Evolutionary conservation across 1,284 basidiomycete species (phyloP), one percentile per base, ranked within the genome.

Genomic region (Rhodofomes roseus): DNA sequence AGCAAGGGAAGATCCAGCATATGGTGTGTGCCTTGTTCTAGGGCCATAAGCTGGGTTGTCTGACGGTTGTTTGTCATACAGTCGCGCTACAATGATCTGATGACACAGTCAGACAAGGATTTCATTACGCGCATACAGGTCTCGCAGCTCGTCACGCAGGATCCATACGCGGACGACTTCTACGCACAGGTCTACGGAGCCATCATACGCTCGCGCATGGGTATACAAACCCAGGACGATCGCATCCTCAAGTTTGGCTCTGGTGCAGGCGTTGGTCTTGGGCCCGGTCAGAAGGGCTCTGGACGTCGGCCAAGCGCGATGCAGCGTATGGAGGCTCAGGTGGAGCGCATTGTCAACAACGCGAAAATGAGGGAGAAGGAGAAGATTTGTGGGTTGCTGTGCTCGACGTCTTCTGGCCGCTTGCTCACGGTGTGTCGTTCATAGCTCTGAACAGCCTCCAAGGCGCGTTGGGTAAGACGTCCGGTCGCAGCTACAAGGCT

Each of bases 71-170:
- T 11, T 31, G 5, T n/a, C 25, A 1, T 34, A 44, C 56, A 97
- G 95, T 86, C 95, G 58, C 89, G 92, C 66, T 95, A 97, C 76
- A 99, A 99, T 73, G 96, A 98, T 72, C 82, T 98, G 58, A 99
- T 99, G 97, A 95, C 92, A 0, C 93, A 95, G 73, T 96, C 94
- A 16, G 97, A 99, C 81, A 99, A 99, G 78, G 97, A 99, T 72
- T 99, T 99, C 73, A 99, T 99, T 76, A 99, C 97, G 23, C 89
- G 97, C 41, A 99, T 99, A 62, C 97, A 99, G 76, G 93, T 99
- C 51, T 98, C 95, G 1, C 96, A 99, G 71, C 88, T 99, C 34
- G 95, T 98, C 53, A 93, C 94, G 1, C 88, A 92, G 67, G 97
- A 99, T 77, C 97, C 97, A 0, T 98, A 97, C 74, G 86, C 93